A percentile compares a stretch with the other conserved stretches of the same genome.
These are phyloP conservation scores for Colletotrichum australisinense DNA, from an alignment of 2,329 filamentous ascomycete genomes.

Conservation along the genomic window DNA sequence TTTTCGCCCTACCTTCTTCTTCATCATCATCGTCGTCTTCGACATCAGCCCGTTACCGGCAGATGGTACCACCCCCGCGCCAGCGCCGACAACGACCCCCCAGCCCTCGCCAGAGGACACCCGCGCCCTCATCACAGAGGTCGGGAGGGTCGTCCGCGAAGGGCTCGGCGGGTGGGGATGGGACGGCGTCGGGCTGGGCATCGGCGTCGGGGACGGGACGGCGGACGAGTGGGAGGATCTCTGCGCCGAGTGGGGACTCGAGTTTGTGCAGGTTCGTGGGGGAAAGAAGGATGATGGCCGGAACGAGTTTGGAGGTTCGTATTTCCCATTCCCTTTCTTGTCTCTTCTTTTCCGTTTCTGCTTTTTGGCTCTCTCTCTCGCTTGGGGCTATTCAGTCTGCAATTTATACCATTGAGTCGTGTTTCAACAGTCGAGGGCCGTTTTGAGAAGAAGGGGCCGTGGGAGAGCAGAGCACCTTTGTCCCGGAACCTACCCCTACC, in stretches of 20 bases:
- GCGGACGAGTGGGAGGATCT: constrained; percentile 71
- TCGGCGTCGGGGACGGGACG: constrained; percentile 62
- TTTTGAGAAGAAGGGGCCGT: too few species aligned
- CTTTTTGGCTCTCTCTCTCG: not conserved
- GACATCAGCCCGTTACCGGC: not conserved
- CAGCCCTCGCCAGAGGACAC: constrained; percentile 37
- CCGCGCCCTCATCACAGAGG: constrained; percentile 59
- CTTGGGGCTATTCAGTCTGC: not conserved
- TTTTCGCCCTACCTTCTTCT: constrained; percentile 55
- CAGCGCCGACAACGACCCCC: not conserved
- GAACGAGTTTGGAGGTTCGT: constrained; percentile 71
- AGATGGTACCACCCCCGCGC: not conserved
- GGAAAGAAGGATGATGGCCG: constrained; percentile 49
- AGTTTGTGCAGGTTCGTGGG: constrained; percentile 69
- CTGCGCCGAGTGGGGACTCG: constrained; percentile 67
- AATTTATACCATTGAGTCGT: too few species aligned
- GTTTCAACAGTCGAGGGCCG: too few species aligned
- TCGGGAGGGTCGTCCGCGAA: constrained; percentile 66
- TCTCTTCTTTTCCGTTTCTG: not conserved
- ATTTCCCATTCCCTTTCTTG: not conserved
- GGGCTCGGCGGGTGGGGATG: constrained; percentile 71
- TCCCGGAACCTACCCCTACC: too few species aligned
- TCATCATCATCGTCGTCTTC: not conserved
- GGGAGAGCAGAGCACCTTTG: too few species aligned
- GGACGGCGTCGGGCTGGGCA: constrained; percentile 72